Conservation (phyloP, 1,284 basidiomycete genomes). For the Takashimella koratensis region DNA sequence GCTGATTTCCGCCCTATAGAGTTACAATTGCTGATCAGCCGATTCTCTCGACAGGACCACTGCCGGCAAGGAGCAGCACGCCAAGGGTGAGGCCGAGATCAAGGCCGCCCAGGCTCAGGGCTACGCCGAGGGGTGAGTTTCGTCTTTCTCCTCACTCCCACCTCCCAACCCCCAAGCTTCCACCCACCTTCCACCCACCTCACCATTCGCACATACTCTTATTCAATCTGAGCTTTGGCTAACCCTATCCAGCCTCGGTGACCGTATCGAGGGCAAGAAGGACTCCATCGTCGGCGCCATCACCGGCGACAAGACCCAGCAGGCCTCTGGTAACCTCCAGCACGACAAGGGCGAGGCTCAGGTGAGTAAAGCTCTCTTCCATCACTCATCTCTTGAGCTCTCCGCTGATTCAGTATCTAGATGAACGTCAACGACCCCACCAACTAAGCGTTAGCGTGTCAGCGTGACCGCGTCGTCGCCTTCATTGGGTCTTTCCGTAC, state of each 20-base stretch:
- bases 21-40: conserved; percentile 53
- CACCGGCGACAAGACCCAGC: conserved; percentile 62
- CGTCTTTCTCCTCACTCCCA: background rate
- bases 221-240: no score
- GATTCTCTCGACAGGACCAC: conserved; percentile 43
- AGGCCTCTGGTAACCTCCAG: conserved; percentile 55
- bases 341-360: conserved; percentile 61
- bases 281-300: conserved; percentile 62
- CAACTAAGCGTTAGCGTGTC: no score
- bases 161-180: background rate
- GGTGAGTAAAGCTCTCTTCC: conserved; percentile 49
- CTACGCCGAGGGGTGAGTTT: conserved; percentile 55
- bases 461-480: no score
- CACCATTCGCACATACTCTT: no score
- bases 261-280: conserved; percentile 63
- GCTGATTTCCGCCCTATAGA: conserved; percentile 54
- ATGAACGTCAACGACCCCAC: conserved; percentile 40
- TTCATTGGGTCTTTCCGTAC: no score
- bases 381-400: background rate
- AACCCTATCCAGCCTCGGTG: conserved; percentile 41
- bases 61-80: conserved; percentile 61
- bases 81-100: conserved; percentile 57
- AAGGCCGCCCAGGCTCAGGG: conserved; percentile 44
- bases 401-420: conserved; percentile 8
- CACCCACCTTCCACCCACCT: no score